Conservation (phyloP, 345 rosid species). For the Euphorbia pulcherrima region DNA sequence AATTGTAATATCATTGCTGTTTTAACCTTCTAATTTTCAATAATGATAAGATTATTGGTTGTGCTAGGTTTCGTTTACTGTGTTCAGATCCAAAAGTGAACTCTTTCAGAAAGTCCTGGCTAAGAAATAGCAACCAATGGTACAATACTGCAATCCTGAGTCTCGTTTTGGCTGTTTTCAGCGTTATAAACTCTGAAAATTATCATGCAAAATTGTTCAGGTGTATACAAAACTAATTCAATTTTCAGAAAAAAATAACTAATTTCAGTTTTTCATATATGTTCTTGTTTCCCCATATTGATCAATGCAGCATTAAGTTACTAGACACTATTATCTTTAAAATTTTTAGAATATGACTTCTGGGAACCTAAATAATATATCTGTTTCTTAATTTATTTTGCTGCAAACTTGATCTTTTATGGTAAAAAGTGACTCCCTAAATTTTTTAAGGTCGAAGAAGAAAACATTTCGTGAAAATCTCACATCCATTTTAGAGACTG, state of each 20-base stretch:
- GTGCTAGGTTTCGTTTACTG: conserved; percentile 61
- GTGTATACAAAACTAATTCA: background rate
- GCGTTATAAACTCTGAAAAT: conserved; percentile 9
- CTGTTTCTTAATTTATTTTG: background rate
- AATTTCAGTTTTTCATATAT: background rate
- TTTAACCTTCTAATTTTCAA: conserved; percentile 6
- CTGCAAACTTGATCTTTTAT: background rate
- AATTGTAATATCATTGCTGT: conserved; percentile 11
- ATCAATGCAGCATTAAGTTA: conserved; percentile 10
- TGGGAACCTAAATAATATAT: background rate
- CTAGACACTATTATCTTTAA: background rate
- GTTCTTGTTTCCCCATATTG: background rate
- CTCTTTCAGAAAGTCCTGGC: conserved; percentile 48
- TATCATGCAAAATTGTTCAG: background rate
- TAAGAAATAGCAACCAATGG: conserved; percentile 59
- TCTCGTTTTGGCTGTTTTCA: conserved; percentile 8
- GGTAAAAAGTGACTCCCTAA: background rate
- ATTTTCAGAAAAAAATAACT: background rate
- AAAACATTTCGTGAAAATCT: conserved; percentile 55
- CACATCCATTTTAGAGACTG: conserved; percentile 40
- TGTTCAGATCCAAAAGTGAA: conserved; percentile 39
- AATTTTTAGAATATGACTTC: background rate
- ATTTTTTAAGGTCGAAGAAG: conserved; percentile 46
- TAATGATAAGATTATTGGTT: conserved; percentile 17
- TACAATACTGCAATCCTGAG: conserved; percentile 17